Evolutionary conservation across 1,139 yeast genomes (phyloP).

Genomic region (Candida sp.): DNA sequence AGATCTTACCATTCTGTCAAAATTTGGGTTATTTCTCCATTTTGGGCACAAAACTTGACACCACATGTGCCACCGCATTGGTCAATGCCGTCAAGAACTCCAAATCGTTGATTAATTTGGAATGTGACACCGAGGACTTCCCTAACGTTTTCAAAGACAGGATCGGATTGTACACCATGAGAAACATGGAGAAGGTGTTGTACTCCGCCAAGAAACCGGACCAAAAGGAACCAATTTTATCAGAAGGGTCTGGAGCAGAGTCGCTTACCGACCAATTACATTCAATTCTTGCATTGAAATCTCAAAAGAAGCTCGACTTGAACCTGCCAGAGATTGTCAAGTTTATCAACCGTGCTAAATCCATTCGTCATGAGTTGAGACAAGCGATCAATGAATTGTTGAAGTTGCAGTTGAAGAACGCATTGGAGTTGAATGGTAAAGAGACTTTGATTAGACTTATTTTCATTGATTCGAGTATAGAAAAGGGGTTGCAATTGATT

Average conservation of each 20-base stretch:
- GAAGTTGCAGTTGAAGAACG: conserved; percentile 54
- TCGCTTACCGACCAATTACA: conserved; percentile 44
- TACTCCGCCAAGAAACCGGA: conserved; percentile 18
- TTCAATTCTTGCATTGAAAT: conserved; percentile 31
- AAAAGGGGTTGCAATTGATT: conserved; percentile 63
- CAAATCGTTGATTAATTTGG: conserved; percentile 41
- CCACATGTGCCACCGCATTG: conserved; percentile 41
- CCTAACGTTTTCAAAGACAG: conserved; percentile 55
- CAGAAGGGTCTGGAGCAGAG: conserved; percentile 13
- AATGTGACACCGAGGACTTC: conserved; percentile 40
- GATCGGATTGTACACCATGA: conserved; percentile 70
- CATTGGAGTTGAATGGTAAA: conserved; percentile 68
- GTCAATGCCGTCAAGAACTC: conserved; percentile 47
- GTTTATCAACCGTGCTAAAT: conserved; percentile 48
- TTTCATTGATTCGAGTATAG: conserved; percentile 70
- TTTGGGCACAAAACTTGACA: conserved; percentile 59
- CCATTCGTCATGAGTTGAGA: conserved; percentile 50
- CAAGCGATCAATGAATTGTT: conserved; percentile 61
- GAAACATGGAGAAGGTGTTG: conserved; percentile 63
- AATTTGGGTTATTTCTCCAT: conserved; percentile 62
- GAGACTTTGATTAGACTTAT: conserved; percentile 73
- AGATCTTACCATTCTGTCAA: conserved; percentile 64
- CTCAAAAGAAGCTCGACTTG: conserved; percentile 32
- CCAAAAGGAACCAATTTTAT: conserved; percentile 7
- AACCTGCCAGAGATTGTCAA: conserved; percentile 32